A percentile compares a stretch with the other conserved stretches of the same genome.
phyloP scores from a whole-genome alignment of 257 asterid genomes.

The Echium plantagineum region DNA sequence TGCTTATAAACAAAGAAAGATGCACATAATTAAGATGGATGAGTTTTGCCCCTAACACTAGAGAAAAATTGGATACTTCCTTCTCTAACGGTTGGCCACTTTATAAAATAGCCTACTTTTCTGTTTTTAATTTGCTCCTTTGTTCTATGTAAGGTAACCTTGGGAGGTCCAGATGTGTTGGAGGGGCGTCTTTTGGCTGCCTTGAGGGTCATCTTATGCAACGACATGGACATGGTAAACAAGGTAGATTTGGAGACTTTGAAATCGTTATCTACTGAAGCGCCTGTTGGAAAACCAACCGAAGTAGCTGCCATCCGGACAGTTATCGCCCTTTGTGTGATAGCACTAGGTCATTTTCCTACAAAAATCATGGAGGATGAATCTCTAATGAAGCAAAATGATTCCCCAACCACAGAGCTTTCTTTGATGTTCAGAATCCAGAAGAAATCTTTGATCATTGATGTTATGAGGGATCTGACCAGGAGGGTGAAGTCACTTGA shows the following conservation, averaged over 20 bases:
- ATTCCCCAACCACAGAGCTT: constrained; percentile 46
- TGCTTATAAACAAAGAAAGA: no score
- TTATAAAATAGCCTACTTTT: no score
- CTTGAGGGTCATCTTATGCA: constrained; percentile 50
- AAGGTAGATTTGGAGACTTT: constrained; percentile 35
- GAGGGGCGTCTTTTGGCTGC: constrained; percentile 84
- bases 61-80: no score
- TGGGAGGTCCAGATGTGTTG: constrained; percentile 68
- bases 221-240: constrained; percentile 42
- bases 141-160: constrained; percentile 40
- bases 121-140: constrained; percentile 4
- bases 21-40: no score
- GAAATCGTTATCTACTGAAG: constrained; percentile 40
- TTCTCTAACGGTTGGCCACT: no score
- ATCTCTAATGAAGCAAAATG: constrained; percentile 31
- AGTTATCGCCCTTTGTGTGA: constrained; percentile 60
- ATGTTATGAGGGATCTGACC: constrained; percentile 58
- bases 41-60: no score
- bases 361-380: constrained; percentile 90
- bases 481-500: constrained; percentile 43
- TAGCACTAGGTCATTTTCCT: constrained; percentile 70
- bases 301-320: constrained; percentile 59
- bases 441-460: constrained; percentile 60
- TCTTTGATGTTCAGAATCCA: constrained; percentile 59
- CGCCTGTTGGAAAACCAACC: constrained; percentile 53